Conservation (phyloP, 306 rosid species). For the Cicer arietinum region DNA sequence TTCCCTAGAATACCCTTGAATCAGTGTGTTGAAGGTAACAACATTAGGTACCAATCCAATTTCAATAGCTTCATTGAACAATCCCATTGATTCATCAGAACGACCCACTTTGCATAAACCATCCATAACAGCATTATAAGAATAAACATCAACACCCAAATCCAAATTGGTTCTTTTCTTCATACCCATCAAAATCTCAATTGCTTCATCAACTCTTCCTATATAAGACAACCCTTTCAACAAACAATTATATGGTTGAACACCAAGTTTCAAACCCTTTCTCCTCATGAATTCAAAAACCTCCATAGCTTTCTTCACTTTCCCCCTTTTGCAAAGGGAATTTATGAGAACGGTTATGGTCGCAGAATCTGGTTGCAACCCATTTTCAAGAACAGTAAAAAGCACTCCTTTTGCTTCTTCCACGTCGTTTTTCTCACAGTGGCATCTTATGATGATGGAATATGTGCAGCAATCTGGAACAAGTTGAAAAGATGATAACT, state of each 20-base stretch:
- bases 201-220: conserved; percentile 82
- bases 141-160: conserved; percentile 64
- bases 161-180: conserved; percentile 35
- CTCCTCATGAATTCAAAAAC: conserved; percentile 56
- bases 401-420: conserved; percentile 62
- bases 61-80: conserved; percentile 68
- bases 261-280: conserved; percentile 52
- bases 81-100: conserved; percentile 72
- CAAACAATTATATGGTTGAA: conserved; percentile 74
- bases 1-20: conserved; percentile 78
- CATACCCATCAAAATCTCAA: conserved; percentile 63
- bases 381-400: conserved; percentile 56
- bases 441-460: conserved; percentile 63
- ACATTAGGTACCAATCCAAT: conserved; percentile 65
- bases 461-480: conserved; percentile 65
- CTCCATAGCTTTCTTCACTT: conserved; percentile 64
- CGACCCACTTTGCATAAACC: conserved; percentile 86
- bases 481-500: conserved; percentile 48
- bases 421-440: conserved; percentile 58
- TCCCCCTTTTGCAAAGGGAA: conserved; percentile 70
- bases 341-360: conserved; percentile 62
- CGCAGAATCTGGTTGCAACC: conserved; percentile 57
- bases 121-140: conserved; percentile 76
- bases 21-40: conserved; percentile 65
- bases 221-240: conserved; percentile 82